A percentile compares a stretch with the other conserved stretches of the same genome.
Evolutionary conservation across 2,329 filamentous ascomycete genomes (phyloP).

Genomic region (Metarhizium robertsii): DNA sequence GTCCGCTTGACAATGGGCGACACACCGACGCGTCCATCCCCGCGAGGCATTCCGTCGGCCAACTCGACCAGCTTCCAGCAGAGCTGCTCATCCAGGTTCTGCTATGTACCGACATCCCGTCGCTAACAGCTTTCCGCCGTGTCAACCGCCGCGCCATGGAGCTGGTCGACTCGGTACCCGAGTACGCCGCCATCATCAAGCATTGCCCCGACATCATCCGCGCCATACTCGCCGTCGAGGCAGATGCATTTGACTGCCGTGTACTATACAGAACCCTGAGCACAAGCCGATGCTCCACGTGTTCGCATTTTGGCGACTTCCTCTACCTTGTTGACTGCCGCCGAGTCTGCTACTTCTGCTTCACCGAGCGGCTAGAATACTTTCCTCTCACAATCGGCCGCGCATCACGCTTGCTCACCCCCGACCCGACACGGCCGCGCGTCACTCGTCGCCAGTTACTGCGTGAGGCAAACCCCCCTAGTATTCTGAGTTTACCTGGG

Average conservation of each 20-base stretch:
- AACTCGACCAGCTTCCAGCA: background rate
- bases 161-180: background rate
- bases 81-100: background rate
- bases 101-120: background rate
- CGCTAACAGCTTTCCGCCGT: background rate
- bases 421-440: too few species aligned
- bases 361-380: background rate
- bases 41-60: background rate
- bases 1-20: conserved; percentile 1
- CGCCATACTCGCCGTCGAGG: background rate
- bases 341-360: conserved; percentile 1
- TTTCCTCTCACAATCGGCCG: background rate
- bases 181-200: background rate
- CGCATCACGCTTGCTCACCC: background rate
- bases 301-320: background rate
- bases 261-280: background rate
- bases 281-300: background rate
- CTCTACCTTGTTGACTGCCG: conserved; percentile 1
- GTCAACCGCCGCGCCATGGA: background rate
- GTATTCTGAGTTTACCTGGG: too few species aligned
- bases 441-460: too few species aligned
- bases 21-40: background rate
- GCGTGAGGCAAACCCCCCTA: too few species aligned
- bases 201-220: background rate
- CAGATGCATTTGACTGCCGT: background rate